phyloP scores from a whole-genome alignment of 805 yeast species.

The Metschnikowia gelsemii region DNA sequence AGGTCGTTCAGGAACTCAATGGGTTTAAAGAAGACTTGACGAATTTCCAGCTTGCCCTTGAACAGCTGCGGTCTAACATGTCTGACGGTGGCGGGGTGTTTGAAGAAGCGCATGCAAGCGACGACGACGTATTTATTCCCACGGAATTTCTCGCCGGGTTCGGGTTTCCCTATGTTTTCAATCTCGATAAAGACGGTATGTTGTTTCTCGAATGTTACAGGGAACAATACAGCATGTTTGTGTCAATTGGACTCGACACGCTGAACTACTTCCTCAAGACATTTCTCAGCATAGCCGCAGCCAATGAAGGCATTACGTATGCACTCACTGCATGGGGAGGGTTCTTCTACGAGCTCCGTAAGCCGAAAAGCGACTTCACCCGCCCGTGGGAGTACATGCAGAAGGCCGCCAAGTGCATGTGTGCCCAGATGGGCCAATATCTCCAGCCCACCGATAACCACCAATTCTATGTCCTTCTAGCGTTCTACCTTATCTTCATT shows the following conservation, averaged over 20 bases:
- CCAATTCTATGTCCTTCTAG: slow-evolving; percentile 19
- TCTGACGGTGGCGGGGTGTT: neutral
- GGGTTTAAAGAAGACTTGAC: slow-evolving; percentile 18
- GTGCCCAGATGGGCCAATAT: slow-evolving; percentile 17
- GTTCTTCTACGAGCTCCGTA: slow-evolving; percentile 18
- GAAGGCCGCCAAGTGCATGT: slow-evolving; percentile 21
- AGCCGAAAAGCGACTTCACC: slow-evolving; percentile 18
- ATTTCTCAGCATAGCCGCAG: slow-evolving; percentile 19
- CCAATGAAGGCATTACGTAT: slow-evolving; percentile 19
- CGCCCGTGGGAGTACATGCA: slow-evolving; percentile 24
- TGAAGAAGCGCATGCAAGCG: neutral
- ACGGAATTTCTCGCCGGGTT: slow-evolving; percentile 6
- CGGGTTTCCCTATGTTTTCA: slow-evolving; percentile 11
- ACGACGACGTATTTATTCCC: slow-evolving; percentile 3
- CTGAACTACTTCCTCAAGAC: slow-evolving; percentile 25
- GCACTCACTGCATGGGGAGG: slow-evolving; percentile 26
- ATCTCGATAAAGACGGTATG: slow-evolving; percentile 21
- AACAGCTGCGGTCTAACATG: slow-evolving; percentile 9
- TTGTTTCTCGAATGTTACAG: slow-evolving; percentile 20
- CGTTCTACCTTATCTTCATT: slow-evolving; percentile 22
- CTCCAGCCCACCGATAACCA: slow-evolving; percentile 15
- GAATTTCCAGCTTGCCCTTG: slow-evolving; percentile 18
- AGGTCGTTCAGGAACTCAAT: slow-evolving; percentile 17
- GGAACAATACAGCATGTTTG: slow-evolving; percentile 19
- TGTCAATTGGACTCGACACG: slow-evolving; percentile 19